phyloP scores from a whole-genome alignment of 2,329 filamentous ascomycete genomes.

The Stylonectria norvegica region DNA sequence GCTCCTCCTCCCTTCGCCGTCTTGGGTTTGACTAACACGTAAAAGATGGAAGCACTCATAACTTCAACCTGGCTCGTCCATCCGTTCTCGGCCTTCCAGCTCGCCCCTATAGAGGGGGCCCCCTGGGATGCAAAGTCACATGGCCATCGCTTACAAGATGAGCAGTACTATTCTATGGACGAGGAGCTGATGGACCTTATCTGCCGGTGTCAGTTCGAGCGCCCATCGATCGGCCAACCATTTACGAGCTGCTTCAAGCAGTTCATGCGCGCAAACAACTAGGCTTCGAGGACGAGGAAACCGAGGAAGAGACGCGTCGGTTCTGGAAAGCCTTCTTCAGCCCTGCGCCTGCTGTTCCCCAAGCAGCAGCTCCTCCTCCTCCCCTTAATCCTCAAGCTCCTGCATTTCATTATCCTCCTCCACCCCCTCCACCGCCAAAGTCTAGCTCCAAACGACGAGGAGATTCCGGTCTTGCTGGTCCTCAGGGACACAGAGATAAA shows the following conservation, averaged over 20 bases:
- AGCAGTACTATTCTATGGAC: conserved; percentile 15
- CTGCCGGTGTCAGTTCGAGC: conserved; percentile 24
- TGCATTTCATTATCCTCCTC: too few relatives aligned
- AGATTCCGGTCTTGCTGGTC: too few relatives aligned
- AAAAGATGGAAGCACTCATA: conserved; percentile 28
- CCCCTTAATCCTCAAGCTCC: neutral
- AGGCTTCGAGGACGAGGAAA: conserved; percentile 16
- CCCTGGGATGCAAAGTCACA: conserved; percentile 13
- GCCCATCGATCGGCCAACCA: conserved; percentile 25
- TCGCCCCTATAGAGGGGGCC: neutral
- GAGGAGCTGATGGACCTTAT: conserved; percentile 20
- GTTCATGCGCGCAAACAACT: conserved; percentile 18
- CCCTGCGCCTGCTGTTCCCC: conserved; percentile 4
- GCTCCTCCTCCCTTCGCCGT: neutral
- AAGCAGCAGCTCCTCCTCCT: neutral
- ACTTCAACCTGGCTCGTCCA: conserved; percentile 13
- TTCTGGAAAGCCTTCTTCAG: conserved; percentile 20
- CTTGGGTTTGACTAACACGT: conserved; percentile 6
- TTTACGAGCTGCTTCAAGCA: conserved; percentile 18
- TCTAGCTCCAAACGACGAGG: too few relatives aligned
- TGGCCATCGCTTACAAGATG: conserved; percentile 18
- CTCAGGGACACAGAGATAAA: too few relatives aligned
- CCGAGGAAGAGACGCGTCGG: conserved; percentile 7
- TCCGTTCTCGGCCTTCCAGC: conserved; percentile 12
- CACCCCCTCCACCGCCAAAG: too few relatives aligned